Base-by-base conservation (phyloP, 2,329 filamentous ascomycete species). In the Rugonectria rugulosa region DNA sequence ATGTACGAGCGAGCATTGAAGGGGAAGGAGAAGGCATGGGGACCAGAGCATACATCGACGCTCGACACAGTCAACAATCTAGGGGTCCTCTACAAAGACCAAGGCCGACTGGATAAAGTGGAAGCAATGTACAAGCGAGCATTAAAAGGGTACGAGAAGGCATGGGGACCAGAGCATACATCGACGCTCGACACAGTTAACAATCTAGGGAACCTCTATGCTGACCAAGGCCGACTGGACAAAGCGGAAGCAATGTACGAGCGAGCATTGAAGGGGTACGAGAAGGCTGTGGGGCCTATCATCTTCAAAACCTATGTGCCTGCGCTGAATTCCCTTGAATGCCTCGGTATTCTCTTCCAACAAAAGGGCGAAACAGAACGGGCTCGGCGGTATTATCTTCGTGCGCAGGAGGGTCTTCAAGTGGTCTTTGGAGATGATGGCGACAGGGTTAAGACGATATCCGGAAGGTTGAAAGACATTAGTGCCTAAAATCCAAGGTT, bases 1-100 rank as follows among this genome's bases (percentile, higher is more conserved):
- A 73, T 72, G 62, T 73, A 64, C 23, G 6, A 57, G 11, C 69
- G 68, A 32, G 70, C 68, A 43, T 56, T 73, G 5, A 43, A 64
- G 65, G 64, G 68, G 31, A 57, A 61, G 14, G 61, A 70, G 49
- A 61, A 62, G 34, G 55, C 37, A 15, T 40, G 14, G 20, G 37
- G 20, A n/a, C 20, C 20, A 15, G 17, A 21, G 6, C 20, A 40
- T n/a, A 43, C 10, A 21, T 43, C 8, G 14, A 43, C 21, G 14
- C 40, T 43, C 14, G 3, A 7, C 3, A 31, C n/a, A 19, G 24
- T 43, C 21, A 29, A 20, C 21, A 43, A 43, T 29, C 24, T 31
- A 6, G 24, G 40, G 5, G 6, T 14, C n/a, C 40, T 43, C 24
- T 43, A 43, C 31, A 12, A 15, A 6, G 2, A 9, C 10, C 24